Conservation (phyloP, 768 basidiomycete species). For the Strobilomyces echinocephalus region DNA sequence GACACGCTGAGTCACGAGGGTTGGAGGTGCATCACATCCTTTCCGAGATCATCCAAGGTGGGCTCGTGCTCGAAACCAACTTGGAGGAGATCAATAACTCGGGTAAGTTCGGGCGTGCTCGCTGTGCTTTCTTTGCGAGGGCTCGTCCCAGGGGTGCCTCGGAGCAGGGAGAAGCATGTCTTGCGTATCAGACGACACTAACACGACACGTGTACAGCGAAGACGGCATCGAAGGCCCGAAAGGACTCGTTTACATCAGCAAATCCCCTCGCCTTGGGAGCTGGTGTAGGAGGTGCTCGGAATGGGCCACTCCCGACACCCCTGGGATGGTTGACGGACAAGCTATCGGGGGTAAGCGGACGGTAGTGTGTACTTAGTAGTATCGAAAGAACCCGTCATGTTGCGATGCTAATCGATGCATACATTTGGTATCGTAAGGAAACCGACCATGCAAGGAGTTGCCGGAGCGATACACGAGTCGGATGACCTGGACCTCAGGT, state of each 20-base stretch:
- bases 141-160: background rate
- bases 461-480: background rate
- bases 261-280: slow-evolving; percentile 75
- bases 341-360: slow-evolving; percentile 61
- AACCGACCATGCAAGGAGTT: too few relatives aligned
- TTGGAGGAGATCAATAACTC: slow-evolving; percentile 76
- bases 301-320: slow-evolving; percentile 64
- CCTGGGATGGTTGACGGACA: slow-evolving; percentile 75
- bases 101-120: slow-evolving; percentile 40
- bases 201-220: slow-evolving; percentile 47
- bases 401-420: background rate
- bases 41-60: slow-evolving; percentile 94
- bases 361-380: slow-evolving; percentile 23
- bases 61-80: slow-evolving; percentile 93
- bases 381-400: background rate
- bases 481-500: slow-evolving; percentile 10
- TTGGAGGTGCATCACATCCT: slow-evolving; percentile 83
- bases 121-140: background rate
- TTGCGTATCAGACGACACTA: slow-evolving; percentile 8
- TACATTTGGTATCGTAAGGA: background rate
- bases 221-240: slow-evolving; percentile 62
- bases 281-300: slow-evolving; percentile 52
- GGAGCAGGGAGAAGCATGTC: background rate
- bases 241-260: slow-evolving; percentile 78
- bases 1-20: slow-evolving; percentile 1